phyloP scores from a whole-genome alignment of 2,329 filamentous ascomycete species.

The Dothideomycetes sp. region DNA sequence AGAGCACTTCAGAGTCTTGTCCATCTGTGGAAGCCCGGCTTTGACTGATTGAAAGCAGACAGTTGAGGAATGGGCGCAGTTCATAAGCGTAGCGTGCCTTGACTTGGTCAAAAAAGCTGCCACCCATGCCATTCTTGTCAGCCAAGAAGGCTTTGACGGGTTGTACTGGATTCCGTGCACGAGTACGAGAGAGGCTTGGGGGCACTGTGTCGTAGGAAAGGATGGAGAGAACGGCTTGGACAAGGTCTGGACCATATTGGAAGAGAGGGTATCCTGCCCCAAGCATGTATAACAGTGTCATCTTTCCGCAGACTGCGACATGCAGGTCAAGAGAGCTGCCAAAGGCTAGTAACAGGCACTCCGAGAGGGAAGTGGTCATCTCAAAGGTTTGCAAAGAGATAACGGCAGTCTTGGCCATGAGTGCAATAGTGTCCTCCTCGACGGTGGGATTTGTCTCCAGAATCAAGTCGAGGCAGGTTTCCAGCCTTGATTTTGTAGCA shows the following conservation, averaged over 20 bases:
- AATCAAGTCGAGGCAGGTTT: conserved; percentile 31
- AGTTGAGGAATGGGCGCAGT: conserved; percentile 63
- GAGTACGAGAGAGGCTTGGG: conserved; percentile 6
- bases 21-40: conserved; percentile 33
- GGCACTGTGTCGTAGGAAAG: conserved; percentile 32
- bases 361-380: conserved; percentile 36
- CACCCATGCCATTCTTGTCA: conserved; percentile 10
- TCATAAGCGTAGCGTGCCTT: conserved; percentile 78
- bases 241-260: conserved; percentile 63
- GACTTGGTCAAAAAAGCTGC: conserved; percentile 53
- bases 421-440: conserved; percentile 34
- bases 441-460: conserved; percentile 32
- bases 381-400: conserved; percentile 41
- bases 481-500: conserved; percentile 2
- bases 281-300: conserved; percentile 60
- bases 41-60: conserved; percentile 56
- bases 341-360: conserved; percentile 38
- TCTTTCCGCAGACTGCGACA: conserved; percentile 54
- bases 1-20: conserved; percentile 42
- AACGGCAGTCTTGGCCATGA: conserved; percentile 40
- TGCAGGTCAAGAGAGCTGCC: conserved; percentile 41
- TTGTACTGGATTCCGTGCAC: conserved; percentile 9
- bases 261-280: conserved; percentile 57
- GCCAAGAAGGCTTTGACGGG: conserved; percentile 13
- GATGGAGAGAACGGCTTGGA: conserved; percentile 57